Conservation (phyloP, 2,329 filamentous ascomycete species). For the Pseudogymnoascus sp. region DNA sequence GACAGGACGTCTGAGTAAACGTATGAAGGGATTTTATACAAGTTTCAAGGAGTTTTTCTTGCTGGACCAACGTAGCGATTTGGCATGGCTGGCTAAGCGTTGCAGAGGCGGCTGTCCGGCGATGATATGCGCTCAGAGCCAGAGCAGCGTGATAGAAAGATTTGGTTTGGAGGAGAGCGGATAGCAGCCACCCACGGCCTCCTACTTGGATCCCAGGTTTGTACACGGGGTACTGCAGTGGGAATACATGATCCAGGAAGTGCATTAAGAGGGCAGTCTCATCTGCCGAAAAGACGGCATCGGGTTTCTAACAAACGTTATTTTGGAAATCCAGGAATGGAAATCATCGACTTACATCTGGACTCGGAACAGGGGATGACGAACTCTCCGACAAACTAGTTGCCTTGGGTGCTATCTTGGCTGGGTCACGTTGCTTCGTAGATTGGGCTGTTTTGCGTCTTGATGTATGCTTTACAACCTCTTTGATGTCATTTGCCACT, state of each 20-base stretch:
- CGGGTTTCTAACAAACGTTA: not conserved
- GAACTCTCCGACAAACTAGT: constrained; percentile 11
- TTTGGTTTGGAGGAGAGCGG: constrained; percentile 48
- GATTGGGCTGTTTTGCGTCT: constrained; percentile 38
- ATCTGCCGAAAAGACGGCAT: constrained; percentile 12
- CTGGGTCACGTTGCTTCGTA: constrained; percentile 11
- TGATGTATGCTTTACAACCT: constrained; percentile 40
- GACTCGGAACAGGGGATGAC: constrained; percentile 9
- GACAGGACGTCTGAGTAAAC: constrained; percentile 12
- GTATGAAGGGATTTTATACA: constrained; percentile 27
- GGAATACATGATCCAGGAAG: constrained; percentile 56
- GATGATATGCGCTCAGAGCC: constrained; percentile 45
- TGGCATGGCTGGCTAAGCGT: constrained; percentile 11
- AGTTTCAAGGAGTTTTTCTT: constrained; percentile 25
- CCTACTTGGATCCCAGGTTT: constrained; percentile 46
- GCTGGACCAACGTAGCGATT: constrained; percentile 13
- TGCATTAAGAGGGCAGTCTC: constrained; percentile 41
- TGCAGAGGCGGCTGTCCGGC: constrained; percentile 29
- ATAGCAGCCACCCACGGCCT: constrained; percentile 54
- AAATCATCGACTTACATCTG: constrained; percentile 10
- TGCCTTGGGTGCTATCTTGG: constrained; percentile 17
- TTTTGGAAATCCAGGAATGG: not conserved
- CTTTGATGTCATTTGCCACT: constrained; percentile 47
- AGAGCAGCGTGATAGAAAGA: constrained; percentile 51
- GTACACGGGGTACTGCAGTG: constrained; percentile 58